Conservation (phyloP, 441 rosid genomes). For the Populus hybrid region DNA sequence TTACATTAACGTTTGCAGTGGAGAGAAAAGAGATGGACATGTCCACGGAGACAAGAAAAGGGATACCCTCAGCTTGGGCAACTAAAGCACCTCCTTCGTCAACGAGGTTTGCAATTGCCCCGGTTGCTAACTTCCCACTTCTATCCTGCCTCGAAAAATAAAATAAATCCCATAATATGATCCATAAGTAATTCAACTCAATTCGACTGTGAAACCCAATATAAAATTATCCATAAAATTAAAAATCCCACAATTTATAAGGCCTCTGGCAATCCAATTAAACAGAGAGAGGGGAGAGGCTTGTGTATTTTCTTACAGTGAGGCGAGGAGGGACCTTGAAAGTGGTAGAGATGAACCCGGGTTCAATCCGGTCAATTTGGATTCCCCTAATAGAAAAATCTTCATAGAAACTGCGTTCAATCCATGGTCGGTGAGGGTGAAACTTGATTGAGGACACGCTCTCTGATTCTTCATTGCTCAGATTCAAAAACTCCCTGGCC, state of each 20-base stretch:
- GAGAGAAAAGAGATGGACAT: constrained; percentile 78
- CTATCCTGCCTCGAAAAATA: constrained; percentile 45
- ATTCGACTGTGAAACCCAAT: background rate
- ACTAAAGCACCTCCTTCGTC: constrained; percentile 81
- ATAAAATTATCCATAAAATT: background rate
- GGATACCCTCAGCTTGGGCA: constrained; percentile 57
- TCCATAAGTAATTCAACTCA: background rate
- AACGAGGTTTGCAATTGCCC: constrained; percentile 80
- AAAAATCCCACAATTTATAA: background rate
- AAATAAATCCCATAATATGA: background rate
- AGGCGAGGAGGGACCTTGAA: constrained; percentile 87
- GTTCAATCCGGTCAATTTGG: constrained; percentile 64
- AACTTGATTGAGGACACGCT: constrained; percentile 40
- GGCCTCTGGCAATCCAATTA: background rate
- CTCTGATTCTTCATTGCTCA: constrained; percentile 43
- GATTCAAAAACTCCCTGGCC: constrained; percentile 41
- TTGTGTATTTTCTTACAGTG: constrained; percentile 40
- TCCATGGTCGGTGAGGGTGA: constrained; percentile 38
- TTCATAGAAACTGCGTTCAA: constrained; percentile 61
- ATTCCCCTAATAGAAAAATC: constrained; percentile 63
- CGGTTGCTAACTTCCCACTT: constrained; percentile 61
- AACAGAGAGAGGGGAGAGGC: background rate
- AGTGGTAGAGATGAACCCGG: constrained; percentile 64
- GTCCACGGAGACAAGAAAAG: constrained; percentile 69
- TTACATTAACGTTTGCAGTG: constrained; percentile 65